Base-by-base conservation (phyloP, 768 basidiomycete species). In the Pisolithus marmoratus region DNA sequence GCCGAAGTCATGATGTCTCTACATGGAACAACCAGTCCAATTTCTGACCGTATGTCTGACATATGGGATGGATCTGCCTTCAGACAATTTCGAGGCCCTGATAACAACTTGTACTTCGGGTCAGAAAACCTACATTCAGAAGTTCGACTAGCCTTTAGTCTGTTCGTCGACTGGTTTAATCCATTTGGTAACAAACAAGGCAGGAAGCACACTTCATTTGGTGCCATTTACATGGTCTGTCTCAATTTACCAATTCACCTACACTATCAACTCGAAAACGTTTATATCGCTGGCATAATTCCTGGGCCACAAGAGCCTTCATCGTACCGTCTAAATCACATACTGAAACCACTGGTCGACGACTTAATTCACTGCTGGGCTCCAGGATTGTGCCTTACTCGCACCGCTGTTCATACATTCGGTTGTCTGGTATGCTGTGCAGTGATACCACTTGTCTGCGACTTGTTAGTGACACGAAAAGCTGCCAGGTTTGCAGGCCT, bases 111-210 rank as follows among this genome's bases (percentile, higher is more conserved):
- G 38, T 65, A 64, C 40, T 60, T 59, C 26, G 6, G 53, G 2
- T 48, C 45, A 8, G 24, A 42, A 2, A 46, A 54, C 9, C 45
- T 38, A 12, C 14, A 67, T 20, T n/a, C 45, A 2, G 46, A 68
- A 29, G 56, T 56, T 0, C 46, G 58, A 52, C 53, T 67, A 2
- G 52, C 60, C 0, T 71, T 69, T 60, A 58, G 60, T 7, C 24
- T 70, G 5, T 71, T 64, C 54, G 54, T 70, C 47, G 68, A 73
- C 50, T 71, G 69, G 69, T 71, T 70, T 49, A 72, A 72, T 61
- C 69, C 66, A 1, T 67, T 54, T 38, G 53, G 57, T 4, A 70
- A 68, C 38, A 69, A 71, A 51, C 66, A 62, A 54, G 64, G 66
- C 46, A 65, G 67, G 11, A 61, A 66, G 42, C 53, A 43, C 1